Percentiles rank a stretch among this genome's conserved stretches.
phyloP scores from a whole-genome alignment of 805 yeast genomes.

The Kregervanrija delftensis region DNA sequence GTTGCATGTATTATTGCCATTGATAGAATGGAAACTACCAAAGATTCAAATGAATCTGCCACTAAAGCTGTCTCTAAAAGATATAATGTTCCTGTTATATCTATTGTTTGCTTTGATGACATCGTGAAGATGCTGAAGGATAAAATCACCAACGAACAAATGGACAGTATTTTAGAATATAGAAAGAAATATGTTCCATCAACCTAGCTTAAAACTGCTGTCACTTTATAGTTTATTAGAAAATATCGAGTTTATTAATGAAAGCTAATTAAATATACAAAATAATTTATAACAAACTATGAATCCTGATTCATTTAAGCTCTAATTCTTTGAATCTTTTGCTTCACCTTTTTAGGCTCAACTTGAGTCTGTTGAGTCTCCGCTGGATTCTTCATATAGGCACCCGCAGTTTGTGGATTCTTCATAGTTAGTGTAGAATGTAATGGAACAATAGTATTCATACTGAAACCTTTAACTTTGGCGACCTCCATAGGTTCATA shows the following conservation, averaged over 20 bases:
- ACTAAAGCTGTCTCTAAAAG: constrained; percentile 70
- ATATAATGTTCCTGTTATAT: constrained; percentile 75
- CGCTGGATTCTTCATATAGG: constrained; percentile 51
- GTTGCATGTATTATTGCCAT: constrained; percentile 86
- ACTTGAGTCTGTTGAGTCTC: constrained; percentile 34
- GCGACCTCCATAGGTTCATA: constrained; percentile 59
- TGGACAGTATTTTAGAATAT: constrained; percentile 52
- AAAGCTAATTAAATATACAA: too few species aligned
- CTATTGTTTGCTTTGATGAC: constrained; percentile 72
- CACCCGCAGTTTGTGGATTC: constrained; percentile 71
- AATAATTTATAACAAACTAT: too few species aligned
- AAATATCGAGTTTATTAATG: too few species aligned
- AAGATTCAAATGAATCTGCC: constrained; percentile 62
- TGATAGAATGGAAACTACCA: constrained; percentile 90
- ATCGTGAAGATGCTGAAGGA: constrained; percentile 55
- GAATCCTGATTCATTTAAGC: constrained; percentile 12
- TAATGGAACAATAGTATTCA: constrained; percentile 86
- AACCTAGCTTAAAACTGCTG: background rate
- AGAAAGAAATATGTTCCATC: constrained; percentile 42
- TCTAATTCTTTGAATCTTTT: constrained; percentile 57
- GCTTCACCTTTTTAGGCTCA: constrained; percentile 29
- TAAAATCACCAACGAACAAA: constrained; percentile 51
- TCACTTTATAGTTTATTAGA: too few species aligned
- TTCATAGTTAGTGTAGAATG: constrained; percentile 75
- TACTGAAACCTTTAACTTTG: constrained; percentile 74